Percentiles rank a stretch among this genome's conserved stretches.
Conservation (phyloP, 1,284 basidiomycete genomes). For the Xanthoconium separans region DNA sequence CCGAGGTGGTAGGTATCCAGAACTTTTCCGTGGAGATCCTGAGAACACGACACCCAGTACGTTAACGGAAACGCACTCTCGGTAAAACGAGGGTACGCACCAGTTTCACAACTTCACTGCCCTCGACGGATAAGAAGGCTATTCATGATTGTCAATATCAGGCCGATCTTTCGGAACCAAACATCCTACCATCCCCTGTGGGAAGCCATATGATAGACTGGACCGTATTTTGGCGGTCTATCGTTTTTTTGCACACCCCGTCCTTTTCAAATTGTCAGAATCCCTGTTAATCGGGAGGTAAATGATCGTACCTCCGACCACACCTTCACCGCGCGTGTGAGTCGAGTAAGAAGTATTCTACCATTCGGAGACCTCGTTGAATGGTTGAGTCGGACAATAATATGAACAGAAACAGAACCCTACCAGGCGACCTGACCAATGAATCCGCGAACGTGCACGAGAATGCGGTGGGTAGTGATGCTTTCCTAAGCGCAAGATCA, state of each 20-base stretch:
- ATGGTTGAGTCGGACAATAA: constrained; percentile 6
- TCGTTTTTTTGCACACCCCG: constrained; percentile 69
- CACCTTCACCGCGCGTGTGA: constrained; percentile 69
- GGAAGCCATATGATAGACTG: constrained; percentile 76
- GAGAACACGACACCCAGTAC: constrained; percentile 8
- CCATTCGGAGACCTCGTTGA: constrained; percentile 64
- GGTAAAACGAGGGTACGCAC: constrained; percentile 29
- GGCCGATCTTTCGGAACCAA: constrained; percentile 9
- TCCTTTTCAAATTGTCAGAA: constrained; percentile 43
- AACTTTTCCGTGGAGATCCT: constrained; percentile 60
- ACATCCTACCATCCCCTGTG: constrained; percentile 52
- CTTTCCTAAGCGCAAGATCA: constrained; percentile 44
- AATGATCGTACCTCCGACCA: constrained; percentile 62
- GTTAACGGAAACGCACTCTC: constrained; percentile 14
- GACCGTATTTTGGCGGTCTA: constrained; percentile 58
- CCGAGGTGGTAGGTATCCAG: constrained; percentile 63
- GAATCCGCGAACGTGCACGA: constrained; percentile 73
- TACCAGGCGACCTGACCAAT: constrained; percentile 80
- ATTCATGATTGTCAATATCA: constrained; percentile 14
- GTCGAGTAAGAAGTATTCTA: constrained; percentile 61
- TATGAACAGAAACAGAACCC: constrained; percentile 1
- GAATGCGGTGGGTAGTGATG: constrained; percentile 58
- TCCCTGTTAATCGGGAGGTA: constrained; percentile 4
- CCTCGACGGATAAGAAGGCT: constrained; percentile 62
- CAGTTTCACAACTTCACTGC: constrained; percentile 48